Percentiles rank a stretch among this genome's conserved stretches.
These are phyloP conservation scores for Citropsis articulata DNA, from an alignment of 345 rosid species.

Conservation along the genomic window DNA sequence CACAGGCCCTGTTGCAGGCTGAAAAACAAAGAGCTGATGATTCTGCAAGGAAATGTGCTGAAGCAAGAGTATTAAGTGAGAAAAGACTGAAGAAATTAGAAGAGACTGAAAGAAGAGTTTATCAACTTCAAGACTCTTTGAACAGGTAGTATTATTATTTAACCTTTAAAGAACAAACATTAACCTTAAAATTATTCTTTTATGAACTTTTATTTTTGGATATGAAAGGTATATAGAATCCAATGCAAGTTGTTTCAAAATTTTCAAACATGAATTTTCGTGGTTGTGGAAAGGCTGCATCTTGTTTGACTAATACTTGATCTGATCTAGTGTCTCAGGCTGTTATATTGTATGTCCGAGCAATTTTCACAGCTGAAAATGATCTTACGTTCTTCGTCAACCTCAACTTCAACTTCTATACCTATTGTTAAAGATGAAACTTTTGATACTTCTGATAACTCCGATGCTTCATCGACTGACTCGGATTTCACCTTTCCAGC, in stretches of 20 bases:
- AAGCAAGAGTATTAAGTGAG: slow-evolving; percentile 64
- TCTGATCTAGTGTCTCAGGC: slow-evolving; percentile 82
- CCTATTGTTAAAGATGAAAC: slow-evolving; percentile 41
- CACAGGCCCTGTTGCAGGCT: slow-evolving; percentile 50
- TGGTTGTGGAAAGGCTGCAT: slow-evolving; percentile 10
- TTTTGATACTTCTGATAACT: slow-evolving; percentile 50
- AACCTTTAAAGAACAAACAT: background rate
- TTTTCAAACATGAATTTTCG: background rate
- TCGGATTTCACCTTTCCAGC: slow-evolving; percentile 70
- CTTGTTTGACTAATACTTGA: slow-evolving; percentile 49
- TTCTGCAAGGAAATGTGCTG: slow-evolving; percentile 56
- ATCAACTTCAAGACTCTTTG: slow-evolving; percentile 72
- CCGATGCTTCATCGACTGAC: slow-evolving; percentile 64
- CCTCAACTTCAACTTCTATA: slow-evolving; percentile 39
- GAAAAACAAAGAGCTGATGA: slow-evolving; percentile 82
- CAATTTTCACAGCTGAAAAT: slow-evolving; percentile 79
- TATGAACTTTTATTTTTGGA: background rate
- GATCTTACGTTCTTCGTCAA: slow-evolving; percentile 53
- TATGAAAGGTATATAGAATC: no score
- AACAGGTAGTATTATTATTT: slow-evolving; percentile 59
- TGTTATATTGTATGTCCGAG: slow-evolving; percentile 76
- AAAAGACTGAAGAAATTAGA: slow-evolving; percentile 60
- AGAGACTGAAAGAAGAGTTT: slow-evolving; percentile 74
- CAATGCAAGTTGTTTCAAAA: background rate
- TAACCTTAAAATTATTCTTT: background rate